Conservation (phyloP, 108 stramenopile genomes). For the Nannochloropsis granulata region DNA sequence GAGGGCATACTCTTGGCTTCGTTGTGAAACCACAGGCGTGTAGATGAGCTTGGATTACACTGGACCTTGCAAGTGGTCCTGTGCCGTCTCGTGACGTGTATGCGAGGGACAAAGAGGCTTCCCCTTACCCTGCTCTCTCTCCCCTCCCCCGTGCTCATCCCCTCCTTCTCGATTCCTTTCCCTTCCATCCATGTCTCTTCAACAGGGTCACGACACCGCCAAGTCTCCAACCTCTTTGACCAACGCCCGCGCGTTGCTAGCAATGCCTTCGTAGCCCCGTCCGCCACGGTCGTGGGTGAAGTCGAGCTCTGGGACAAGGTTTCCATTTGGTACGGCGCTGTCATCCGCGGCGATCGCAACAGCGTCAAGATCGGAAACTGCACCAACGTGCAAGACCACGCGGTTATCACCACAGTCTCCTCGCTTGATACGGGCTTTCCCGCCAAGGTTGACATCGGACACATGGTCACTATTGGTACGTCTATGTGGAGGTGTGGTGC, state of each 20-base stretch:
- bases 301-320: constrained; percentile 25
- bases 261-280: constrained; percentile 31
- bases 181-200: not conserved
- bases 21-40: no score
- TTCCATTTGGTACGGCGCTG: constrained; percentile 41
- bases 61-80: no score
- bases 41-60: no score
- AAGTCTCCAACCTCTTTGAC: not conserved
- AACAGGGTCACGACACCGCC: not conserved
- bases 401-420: constrained; percentile 32
- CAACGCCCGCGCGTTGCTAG: not conserved
- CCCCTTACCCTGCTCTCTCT: no score
- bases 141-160: no score
- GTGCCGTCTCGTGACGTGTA: no score
- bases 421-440: constrained; percentile 35
- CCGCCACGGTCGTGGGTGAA: constrained; percentile 33
- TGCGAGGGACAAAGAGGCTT: no score
- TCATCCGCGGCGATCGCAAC: constrained; percentile 36
- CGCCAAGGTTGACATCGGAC: constrained; percentile 26
- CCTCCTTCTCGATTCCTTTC: not conserved
- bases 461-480: constrained; percentile 16
- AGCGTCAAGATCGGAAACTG: constrained; percentile 25
- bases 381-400: constrained; percentile 31
- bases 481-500: not conserved
- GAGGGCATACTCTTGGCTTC: no score